phyloP scores from a whole-genome alignment of 805 yeast genomes.

The Pichia manshurica region DNA sequence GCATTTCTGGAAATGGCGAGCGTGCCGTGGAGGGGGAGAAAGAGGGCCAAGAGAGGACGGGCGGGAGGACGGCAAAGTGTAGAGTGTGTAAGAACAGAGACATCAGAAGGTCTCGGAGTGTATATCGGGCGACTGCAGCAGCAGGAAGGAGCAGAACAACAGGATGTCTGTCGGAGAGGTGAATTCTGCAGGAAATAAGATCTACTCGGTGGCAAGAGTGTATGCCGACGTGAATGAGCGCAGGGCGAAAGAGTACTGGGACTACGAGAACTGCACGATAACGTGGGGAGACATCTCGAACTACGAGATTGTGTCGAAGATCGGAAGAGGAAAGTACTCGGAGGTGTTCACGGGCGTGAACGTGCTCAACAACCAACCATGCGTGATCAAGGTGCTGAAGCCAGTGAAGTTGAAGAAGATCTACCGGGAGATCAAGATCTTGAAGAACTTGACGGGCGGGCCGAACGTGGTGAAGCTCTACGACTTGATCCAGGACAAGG shows the following conservation, averaged over 20 bases:
- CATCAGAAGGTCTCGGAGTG: too few species aligned
- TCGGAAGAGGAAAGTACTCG: conserved; percentile 90
- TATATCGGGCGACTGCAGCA: too few species aligned
- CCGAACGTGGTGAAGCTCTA: conserved; percentile 70
- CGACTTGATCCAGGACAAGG: conserved; percentile 85
- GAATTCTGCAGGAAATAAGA: conserved; percentile 19
- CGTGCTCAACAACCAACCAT: conserved; percentile 50
- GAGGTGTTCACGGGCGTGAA: conserved; percentile 88
- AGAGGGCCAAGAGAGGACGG: background rate
- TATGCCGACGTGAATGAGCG: conserved; percentile 73
- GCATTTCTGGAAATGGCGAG: background rate
- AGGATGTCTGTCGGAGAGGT: conserved; percentile 2
- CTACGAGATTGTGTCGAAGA: conserved; percentile 76
- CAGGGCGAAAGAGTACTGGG: conserved; percentile 83
- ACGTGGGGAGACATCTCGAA: conserved; percentile 83
- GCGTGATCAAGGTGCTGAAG: conserved; percentile 86
- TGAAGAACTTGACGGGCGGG: conserved; percentile 80
- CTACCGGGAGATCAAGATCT: conserved; percentile 81
- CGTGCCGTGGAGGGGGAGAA: background rate
- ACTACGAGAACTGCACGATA: conserved; percentile 60
- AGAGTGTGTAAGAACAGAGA: too few species aligned
- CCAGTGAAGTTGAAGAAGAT: conserved; percentile 93
- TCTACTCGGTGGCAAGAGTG: conserved; percentile 50
- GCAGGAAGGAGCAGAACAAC: background rate
- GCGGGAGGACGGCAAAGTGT: background rate